phyloP scores from a whole-genome alignment of 2,329 filamentous ascomycete genomes.

The Penicillium griseofulvum region DNA sequence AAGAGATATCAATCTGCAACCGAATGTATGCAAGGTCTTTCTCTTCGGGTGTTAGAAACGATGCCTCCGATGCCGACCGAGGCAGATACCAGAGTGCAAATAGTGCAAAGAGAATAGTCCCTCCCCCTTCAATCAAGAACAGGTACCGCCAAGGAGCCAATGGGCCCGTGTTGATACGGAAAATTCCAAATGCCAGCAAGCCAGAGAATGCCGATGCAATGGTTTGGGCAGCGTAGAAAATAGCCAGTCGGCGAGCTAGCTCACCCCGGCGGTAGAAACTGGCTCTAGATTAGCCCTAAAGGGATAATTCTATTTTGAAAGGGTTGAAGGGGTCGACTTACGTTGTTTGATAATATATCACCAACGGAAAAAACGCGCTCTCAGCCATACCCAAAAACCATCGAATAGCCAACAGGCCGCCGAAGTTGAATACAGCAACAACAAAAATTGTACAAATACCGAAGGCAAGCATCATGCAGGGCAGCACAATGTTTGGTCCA shows the following conservation, averaged over 20 bases:
- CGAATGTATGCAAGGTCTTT: constrained; percentile 38
- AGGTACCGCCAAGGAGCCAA: constrained; percentile 46
- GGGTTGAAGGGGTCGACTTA: constrained; percentile 1
- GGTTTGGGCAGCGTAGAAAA: constrained; percentile 32
- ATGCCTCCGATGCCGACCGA: constrained; percentile 36
- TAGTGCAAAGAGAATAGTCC: constrained; percentile 41
- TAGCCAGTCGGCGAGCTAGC: constrained; percentile 27
- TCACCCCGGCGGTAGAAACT: constrained; percentile 31
- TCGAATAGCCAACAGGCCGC: constrained; percentile 25
- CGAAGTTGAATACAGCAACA: constrained; percentile 24
- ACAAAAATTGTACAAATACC: constrained; percentile 24
- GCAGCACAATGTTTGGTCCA: constrained; percentile 26
- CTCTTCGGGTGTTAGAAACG: constrained; percentile 41
- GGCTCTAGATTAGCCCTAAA: constrained; percentile 1
- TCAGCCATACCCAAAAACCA: constrained; percentile 31
- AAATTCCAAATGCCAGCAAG: constrained; percentile 41
- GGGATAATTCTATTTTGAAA: not conserved
- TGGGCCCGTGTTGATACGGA: constrained; percentile 36
- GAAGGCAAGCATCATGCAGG: constrained; percentile 29
- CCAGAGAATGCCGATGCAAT: constrained; percentile 33
- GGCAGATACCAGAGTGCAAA: constrained; percentile 43
- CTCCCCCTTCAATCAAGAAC: constrained; percentile 46
- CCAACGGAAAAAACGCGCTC: constrained; percentile 30
- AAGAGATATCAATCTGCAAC: constrained; percentile 35
- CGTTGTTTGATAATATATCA: constrained; percentile 30